Evolutionary conservation across 176 grass and related monocot genomes (phyloP).

Genomic region (Triticum turgidum): DNA sequence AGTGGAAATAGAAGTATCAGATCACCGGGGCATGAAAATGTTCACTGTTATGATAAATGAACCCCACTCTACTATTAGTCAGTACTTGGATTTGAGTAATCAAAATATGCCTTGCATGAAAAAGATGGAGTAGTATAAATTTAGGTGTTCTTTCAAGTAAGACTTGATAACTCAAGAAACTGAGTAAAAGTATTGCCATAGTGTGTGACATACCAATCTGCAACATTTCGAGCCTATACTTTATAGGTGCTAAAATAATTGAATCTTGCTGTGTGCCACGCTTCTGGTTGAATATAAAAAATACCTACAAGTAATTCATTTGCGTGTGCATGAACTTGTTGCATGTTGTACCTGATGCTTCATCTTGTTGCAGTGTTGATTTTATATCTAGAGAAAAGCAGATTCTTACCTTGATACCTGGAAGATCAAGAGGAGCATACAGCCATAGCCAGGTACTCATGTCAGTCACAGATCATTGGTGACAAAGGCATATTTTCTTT

Average conservation of each 20-base stretch:
- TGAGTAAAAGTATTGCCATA: background rate
- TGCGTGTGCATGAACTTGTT: conserved; percentile 16
- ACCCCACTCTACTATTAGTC: too few relatives aligned
- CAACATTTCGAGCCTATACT: background rate
- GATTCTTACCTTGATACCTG: conserved; percentile 70
- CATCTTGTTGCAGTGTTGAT: conserved; percentile 61
- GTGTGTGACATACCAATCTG: background rate
- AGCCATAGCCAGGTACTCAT: conserved; percentile 63
- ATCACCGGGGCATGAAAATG: too few relatives aligned
- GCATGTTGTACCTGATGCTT: conserved; percentile 15
- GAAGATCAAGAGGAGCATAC: conserved; percentile 87
- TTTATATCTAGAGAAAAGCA: conserved; percentile 69
- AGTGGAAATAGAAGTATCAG: too few relatives aligned
- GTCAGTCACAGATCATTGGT: background rate
- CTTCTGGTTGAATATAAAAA: background rate
- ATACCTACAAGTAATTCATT: background rate
- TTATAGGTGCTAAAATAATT: background rate
- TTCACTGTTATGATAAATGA: too few relatives aligned
- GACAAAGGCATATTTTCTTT: background rate
- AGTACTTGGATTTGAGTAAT: too few relatives aligned
- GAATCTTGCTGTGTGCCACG: background rate
- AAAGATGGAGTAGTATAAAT: too few relatives aligned
- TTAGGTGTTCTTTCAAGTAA: too few relatives aligned
- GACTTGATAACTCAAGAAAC: too few relatives aligned
- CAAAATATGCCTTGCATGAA: too few relatives aligned